Base-by-base conservation (phyloP, 345 rosid species). In the Anastatica hierochuntica region DNA sequence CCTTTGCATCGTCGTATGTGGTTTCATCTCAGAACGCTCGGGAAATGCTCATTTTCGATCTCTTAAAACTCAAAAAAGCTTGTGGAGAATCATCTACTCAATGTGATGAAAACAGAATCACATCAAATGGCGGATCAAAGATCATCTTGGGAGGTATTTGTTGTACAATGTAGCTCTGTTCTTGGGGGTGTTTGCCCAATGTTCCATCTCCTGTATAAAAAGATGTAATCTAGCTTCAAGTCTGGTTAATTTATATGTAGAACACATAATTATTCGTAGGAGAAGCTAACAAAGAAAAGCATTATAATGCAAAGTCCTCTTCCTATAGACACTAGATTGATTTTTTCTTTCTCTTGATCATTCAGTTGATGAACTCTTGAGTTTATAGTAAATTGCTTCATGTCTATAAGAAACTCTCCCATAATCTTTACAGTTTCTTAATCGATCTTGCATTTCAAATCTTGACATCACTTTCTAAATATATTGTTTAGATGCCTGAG, bases 1-100 rank as follows among this genome's bases (percentile, higher is more conserved):
- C 41, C 34, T 53, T 62, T 36, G 21, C 62, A 64, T 54, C 24
- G 42, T 42, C n/a, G n/a, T n/a, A n/a, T n/a, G n/a, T n/a, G n/a
- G n/a, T n/a, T n/a, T n/a, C n/a, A n/a, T n/a, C n/a, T n/a, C n/a
- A n/a, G n/a, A n/a, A n/a, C n/a, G n/a, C n/a, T n/a, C n/a, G n/a
- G n/a, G n/a, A n/a, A n/a, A 46, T 48, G 51, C 10, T 51, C 18
- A n/a, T 15, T 47, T 20, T n/a, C n/a, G n/a, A 54, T 20, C 49
- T 53, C 45, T 23, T 24, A 47, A 55, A 46, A n/a, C n/a, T n/a
- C 68, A 29, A 24, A 19, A 41, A 55, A 64, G 44, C 50, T 55
- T 40, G 43, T 6, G 36, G 37, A 46, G 34, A 46, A 54, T 53
- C 41, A 38, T 53, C 43, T 43, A 59, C 35, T 54, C 49, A 13